phyloP scores from a whole-genome alignment of 23 red algal species.

The Agarophyton chilense region DNA sequence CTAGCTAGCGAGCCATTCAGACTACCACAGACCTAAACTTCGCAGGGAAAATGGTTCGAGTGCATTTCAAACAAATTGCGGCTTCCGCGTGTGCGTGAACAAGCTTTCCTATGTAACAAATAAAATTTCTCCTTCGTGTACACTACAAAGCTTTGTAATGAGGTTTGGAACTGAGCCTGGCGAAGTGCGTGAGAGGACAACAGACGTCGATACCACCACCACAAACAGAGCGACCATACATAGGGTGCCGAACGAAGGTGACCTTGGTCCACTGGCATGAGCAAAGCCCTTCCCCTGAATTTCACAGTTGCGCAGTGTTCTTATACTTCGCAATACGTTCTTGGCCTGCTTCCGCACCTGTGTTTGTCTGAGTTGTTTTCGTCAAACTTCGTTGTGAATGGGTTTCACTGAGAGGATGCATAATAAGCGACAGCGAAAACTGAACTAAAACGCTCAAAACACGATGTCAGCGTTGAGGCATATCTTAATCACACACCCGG shows the following conservation, averaged over 20 bases:
- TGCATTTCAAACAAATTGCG: neutral
- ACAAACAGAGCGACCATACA: neutral
- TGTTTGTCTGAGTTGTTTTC: neutral
- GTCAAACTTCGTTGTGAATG: neutral
- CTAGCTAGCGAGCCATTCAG: too few relatives aligned
- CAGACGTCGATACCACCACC: neutral
- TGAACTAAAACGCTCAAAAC: neutral
- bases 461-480: neutral
- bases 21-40: too few relatives aligned
- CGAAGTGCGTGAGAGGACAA: neutral
- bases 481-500: neutral
- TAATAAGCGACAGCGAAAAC: neutral
- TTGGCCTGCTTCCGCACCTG: too few relatives aligned
- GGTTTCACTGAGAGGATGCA: neutral
- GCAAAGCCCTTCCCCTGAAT: neutral
- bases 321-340: too few relatives aligned
- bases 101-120: neutral
- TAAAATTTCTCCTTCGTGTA: neutral
- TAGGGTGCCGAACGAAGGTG: neutral
- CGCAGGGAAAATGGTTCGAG: neutral
- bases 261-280: neutral
- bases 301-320: too few relatives aligned
- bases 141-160: neutral
- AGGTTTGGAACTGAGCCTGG: neutral
- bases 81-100: neutral